These are phyloP conservation scores for Jamesozyma jinghongensis DNA, from an alignment of 805 yeast genomes.

Conservation along the genomic window DNA sequence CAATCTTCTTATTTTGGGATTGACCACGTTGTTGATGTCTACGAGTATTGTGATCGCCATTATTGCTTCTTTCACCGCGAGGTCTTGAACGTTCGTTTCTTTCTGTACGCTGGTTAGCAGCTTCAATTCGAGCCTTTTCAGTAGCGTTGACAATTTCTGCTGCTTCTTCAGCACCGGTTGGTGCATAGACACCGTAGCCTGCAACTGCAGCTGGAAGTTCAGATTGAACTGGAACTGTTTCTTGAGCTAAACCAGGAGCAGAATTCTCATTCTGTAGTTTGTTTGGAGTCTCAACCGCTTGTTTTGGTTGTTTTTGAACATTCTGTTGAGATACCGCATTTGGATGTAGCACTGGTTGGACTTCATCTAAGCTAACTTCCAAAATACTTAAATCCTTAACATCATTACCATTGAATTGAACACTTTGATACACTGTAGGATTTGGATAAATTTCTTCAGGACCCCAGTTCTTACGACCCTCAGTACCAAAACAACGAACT, in stretches of 20 bases:
- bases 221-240: slow-evolving; percentile 2
- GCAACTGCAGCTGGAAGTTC: slow-evolving; percentile 30
- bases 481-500: slow-evolving; percentile 85
- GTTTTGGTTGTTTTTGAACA: neutral
- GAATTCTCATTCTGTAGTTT: neutral
- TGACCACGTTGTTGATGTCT: slow-evolving; percentile 7
- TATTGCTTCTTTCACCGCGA: slow-evolving; percentile 2
- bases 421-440: slow-evolving; percentile 56
- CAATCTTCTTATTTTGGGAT: slow-evolving; percentile 16
- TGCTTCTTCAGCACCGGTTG: slow-evolving; percentile 9
- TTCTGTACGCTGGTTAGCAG: neutral
- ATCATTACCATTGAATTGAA: slow-evolving; percentile 84
- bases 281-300: neutral
- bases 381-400: slow-evolving; percentile 82
- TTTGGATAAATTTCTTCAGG: slow-evolving; percentile 65
- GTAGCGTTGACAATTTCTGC: slow-evolving; percentile 7
- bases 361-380: slow-evolving; percentile 59
- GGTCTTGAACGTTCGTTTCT: neutral
- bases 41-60: slow-evolving; percentile 1
- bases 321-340: slow-evolving; percentile 10
- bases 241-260: slow-evolving; percentile 4
- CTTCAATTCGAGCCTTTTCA: neutral
- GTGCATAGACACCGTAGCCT: slow-evolving; percentile 29
- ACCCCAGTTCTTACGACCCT: slow-evolving; percentile 72
- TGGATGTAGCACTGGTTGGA: slow-evolving; percentile 41